Conservation (phyloP, 2,329 filamentous ascomycete genomes). For the Chrysosphaeria jannelii region DNA sequence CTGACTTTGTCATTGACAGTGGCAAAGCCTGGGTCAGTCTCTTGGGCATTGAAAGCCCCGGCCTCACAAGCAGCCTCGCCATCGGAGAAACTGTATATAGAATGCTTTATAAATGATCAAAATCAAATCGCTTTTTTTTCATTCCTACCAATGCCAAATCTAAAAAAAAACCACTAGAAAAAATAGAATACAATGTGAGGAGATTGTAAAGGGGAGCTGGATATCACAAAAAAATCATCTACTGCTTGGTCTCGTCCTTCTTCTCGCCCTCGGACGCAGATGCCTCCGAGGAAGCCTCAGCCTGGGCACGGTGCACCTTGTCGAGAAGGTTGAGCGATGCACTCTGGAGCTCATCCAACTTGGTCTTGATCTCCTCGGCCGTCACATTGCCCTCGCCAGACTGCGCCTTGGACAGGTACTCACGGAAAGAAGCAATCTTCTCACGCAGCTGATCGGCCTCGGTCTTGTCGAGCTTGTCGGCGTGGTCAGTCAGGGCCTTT, state of each 20-base stretch:
- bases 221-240: too few relatives aligned
- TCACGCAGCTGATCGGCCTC: slow-evolving; percentile 81
- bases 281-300: slow-evolving; percentile 22
- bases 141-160: slow-evolving; percentile 1
- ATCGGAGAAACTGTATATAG: slow-evolving; percentile 47
- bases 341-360: slow-evolving; percentile 93
- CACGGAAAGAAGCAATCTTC: slow-evolving; percentile 65
- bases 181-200: slow-evolving; percentile 1
- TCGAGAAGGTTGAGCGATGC: slow-evolving; percentile 91
- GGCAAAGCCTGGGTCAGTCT: slow-evolving; percentile 74
- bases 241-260: slow-evolving; percentile 44
- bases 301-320: slow-evolving; percentile 94
- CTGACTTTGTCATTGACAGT: slow-evolving; percentile 54
- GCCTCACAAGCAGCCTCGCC: slow-evolving; percentile 60
- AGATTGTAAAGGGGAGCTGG: slow-evolving; percentile 2
- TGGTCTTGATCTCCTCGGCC: slow-evolving; percentile 85
- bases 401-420: slow-evolving; percentile 84
- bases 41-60: slow-evolving; percentile 77
- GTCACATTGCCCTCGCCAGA: slow-evolving; percentile 65
- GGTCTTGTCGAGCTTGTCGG: slow-evolving; percentile 86
- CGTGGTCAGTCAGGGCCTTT: slow-evolving; percentile 89
- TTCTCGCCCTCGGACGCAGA: slow-evolving; percentile 36
- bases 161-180: slow-evolving; percentile 1
- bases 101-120: slow-evolving; percentile 21
- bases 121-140: too few relatives aligned